These are phyloP conservation scores for Alternaria novae-zelandiae DNA, from an alignment of 2,329 filamentous ascomycete species.

Conservation along the genomic window DNA sequence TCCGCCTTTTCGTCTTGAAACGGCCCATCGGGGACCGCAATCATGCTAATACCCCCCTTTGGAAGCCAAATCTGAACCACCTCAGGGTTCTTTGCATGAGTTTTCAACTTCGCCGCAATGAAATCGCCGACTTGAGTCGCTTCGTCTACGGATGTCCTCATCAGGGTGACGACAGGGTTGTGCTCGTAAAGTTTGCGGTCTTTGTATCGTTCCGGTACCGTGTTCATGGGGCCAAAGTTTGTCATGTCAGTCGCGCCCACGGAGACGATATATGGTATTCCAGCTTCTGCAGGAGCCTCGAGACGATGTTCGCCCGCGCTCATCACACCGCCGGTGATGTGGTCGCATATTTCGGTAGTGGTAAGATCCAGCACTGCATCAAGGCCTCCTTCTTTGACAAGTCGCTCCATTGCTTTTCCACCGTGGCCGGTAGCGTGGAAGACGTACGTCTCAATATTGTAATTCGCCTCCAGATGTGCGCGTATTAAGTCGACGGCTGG, in stretches of 20 bases:
- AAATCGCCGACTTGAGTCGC: slow-evolving; percentile 61
- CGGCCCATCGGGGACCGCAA: slow-evolving; percentile 59
- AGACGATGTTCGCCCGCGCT: slow-evolving; percentile 64
- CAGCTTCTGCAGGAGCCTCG: slow-evolving; percentile 61
- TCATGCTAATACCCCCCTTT: slow-evolving; percentile 65
- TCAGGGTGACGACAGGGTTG: slow-evolving; percentile 70
- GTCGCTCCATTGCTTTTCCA: slow-evolving; percentile 71
- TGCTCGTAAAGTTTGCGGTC: slow-evolving; percentile 65
- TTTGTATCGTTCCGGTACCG: slow-evolving; percentile 62
- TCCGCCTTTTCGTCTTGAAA: slow-evolving; percentile 62
- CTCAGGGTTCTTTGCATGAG: slow-evolving; percentile 47
- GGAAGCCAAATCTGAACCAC: slow-evolving; percentile 66
- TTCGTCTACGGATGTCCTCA: slow-evolving; percentile 68
- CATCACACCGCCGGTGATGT: slow-evolving; percentile 68
- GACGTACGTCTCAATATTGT: slow-evolving; percentile 64
- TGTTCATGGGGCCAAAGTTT: slow-evolving; percentile 66
- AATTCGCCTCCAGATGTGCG: slow-evolving; percentile 50
- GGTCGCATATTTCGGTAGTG: slow-evolving; percentile 70
- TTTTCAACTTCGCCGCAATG: slow-evolving; percentile 61
- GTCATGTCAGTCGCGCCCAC: slow-evolving; percentile 57
- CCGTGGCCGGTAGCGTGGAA: slow-evolving; percentile 76
- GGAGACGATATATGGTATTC: slow-evolving; percentile 64
- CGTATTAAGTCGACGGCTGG: slow-evolving; percentile 66
- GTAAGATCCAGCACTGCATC: slow-evolving; percentile 75
- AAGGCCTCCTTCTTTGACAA: slow-evolving; percentile 63